Evolutionary conservation across 495 filamentous ascomycete genomes (phyloP).

Genomic region (Daldinia caldariorum): DNA sequence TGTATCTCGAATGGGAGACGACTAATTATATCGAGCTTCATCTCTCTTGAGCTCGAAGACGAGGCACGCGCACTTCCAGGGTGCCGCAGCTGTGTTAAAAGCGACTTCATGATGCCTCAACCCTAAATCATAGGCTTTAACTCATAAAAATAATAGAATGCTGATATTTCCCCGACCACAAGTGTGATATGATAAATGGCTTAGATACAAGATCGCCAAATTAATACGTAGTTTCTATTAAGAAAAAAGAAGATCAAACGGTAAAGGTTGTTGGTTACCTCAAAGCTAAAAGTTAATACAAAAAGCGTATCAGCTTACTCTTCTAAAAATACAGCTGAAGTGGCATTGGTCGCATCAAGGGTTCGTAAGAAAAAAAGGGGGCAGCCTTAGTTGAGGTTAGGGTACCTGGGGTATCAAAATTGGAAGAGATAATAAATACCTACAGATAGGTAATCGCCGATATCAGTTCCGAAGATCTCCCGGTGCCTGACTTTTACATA

Average conservation of each 20-base stretch:
- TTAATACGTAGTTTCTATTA: neutral
- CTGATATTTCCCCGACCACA: neutral
- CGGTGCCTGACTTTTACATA: slow-evolving; percentile 4
- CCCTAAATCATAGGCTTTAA: neutral
- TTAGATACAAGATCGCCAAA: neutral
- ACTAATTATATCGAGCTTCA: slow-evolving; percentile 36
- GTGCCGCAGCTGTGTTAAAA: slow-evolving; percentile 27
- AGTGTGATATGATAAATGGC: neutral
- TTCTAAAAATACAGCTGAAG: slow-evolving; percentile 5
- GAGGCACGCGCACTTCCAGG: slow-evolving; percentile 4
- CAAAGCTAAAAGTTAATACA: neutral
- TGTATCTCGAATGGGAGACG: slow-evolving; percentile 48
- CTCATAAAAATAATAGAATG: neutral
- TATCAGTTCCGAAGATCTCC: neutral
- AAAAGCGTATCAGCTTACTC: neutral
- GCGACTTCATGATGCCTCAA: slow-evolving; percentile 35
- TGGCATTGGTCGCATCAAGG: neutral
- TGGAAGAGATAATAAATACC: neutral
- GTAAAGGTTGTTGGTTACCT: neutral
- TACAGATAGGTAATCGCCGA: neutral
- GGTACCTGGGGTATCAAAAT: neutral
- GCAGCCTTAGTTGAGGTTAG: neutral
- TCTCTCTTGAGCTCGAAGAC: neutral
- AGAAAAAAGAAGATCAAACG: neutral
- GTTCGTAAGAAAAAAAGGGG: neutral